These are phyloP conservation scores for Euryodendron excelsum DNA, from an alignment of 148 eudicot species.

Conservation along the genomic window DNA sequence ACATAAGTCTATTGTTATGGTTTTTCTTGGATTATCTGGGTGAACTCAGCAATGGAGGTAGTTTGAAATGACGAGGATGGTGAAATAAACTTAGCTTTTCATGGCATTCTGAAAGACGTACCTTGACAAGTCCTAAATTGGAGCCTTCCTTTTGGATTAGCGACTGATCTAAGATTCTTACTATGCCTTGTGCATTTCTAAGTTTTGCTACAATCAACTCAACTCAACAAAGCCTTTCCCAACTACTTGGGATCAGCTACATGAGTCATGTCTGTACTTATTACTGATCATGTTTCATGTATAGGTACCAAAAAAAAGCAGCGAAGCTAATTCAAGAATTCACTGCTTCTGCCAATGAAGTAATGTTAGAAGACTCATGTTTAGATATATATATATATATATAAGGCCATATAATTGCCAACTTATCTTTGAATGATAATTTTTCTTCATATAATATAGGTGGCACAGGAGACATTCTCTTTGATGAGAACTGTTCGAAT, in stretches of 20 bases:
- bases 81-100: neutral
- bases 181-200: neutral
- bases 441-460: conserved; percentile 41
- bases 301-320: conserved; percentile 92
- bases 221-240: no score
- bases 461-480: conserved; percentile 92
- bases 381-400: no score
- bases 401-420: neutral
- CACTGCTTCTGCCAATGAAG: conserved; percentile 92
- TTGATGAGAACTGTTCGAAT: conserved; percentile 94
- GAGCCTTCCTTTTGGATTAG: neutral
- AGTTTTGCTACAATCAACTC: neutral
- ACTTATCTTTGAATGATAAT: neutral
- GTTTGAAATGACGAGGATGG: neutral
- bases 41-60: neutral
- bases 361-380: conserved; percentile 28
- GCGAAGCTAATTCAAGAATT: conserved; percentile 80
- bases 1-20: neutral
- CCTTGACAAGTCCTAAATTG: neutral
- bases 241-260: no score
- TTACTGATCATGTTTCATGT: conserved; percentile 8
- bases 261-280: neutral
- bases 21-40: neutral
- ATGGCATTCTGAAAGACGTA: neutral
- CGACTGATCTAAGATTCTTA: neutral